Conservation (phyloP, 352 stramenopile genomes). For the Phytophthora pisi region DNA sequence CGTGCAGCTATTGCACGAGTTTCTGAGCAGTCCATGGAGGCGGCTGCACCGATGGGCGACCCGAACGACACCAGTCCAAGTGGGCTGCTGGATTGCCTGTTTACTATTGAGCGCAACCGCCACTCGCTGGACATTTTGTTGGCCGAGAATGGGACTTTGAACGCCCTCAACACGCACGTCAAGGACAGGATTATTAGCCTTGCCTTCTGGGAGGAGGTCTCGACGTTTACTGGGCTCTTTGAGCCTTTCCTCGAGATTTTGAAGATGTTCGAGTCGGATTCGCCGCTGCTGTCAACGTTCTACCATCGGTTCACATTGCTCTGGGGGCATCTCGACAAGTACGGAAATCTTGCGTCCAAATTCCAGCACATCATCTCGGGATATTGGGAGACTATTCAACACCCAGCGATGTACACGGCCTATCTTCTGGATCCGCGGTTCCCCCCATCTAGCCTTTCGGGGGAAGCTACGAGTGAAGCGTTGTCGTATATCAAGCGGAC, state of each 20-base stretch:
- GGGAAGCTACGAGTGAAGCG: constrained; percentile 63
- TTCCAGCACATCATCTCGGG: constrained; percentile 62
- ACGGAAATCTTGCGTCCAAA: constrained; percentile 47
- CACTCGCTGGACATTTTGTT: constrained; percentile 66
- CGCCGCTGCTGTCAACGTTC: constrained; percentile 68
- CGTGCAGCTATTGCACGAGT: constrained; percentile 55
- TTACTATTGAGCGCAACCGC: constrained; percentile 58
- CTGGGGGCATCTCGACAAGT: constrained; percentile 71
- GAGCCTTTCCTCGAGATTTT: constrained; percentile 75
- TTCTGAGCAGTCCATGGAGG: constrained; percentile 49
- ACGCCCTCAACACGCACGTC: constrained; percentile 32
- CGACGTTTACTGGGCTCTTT: constrained; percentile 57
- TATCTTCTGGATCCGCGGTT: constrained; percentile 83
- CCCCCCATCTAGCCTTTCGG: constrained; percentile 51
- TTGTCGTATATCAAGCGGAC: constrained; percentile 65
- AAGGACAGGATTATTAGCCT: constrained; percentile 57
- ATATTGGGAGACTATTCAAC: constrained; percentile 63
- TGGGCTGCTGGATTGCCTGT: constrained; percentile 54
- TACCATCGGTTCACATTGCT: constrained; percentile 77
- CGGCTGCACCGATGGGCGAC: constrained; percentile 27
- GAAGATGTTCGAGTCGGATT: constrained; percentile 68
- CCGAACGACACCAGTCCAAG: constrained; percentile 38
- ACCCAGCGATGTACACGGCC: constrained; percentile 77
- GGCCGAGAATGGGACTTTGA: constrained; percentile 52
- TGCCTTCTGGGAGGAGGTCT: constrained; percentile 63